Evolutionary conservation across 345 rosid species (phyloP), one percentile per base, ranked within the genome.

Genomic region (Syzygium aqueum): DNA sequence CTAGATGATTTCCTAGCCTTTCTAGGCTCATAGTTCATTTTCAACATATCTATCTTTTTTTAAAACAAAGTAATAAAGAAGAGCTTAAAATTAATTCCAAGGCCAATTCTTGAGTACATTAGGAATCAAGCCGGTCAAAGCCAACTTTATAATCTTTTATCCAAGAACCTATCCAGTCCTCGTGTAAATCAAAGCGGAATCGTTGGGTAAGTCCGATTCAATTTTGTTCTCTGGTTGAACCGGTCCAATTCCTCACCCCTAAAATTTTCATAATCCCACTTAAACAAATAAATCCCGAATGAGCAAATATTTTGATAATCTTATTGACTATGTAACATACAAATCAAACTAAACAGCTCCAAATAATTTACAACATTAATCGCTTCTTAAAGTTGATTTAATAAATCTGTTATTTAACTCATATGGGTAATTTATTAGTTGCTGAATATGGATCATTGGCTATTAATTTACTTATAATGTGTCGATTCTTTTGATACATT

Each of bases 181-280:
- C 11, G 1, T 3, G 23, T 11, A 46, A 12, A 33, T 23, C 13
- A 2, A 46, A 67, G 6, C 33, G 19, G 46, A 67, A 67, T 19
- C 4, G 13, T 8, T 3, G 2, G 19, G 13, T 17, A 2, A 67
- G 80, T 10, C 2, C 0, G 0, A 12, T 67, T 33, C 13, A 1
- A 0, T 67, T 33, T 17, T 21, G 14, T 61, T 7, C 37, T 61
- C 6, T 8, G 2, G 6, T 6, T 30, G 19, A 61, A 61, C 37
- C 2, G 17, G 15, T 19, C 33, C 4, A 61, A 15, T 14, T n/a
- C 13, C 17, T 61, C 17, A 13, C 73, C 14, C 33, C 37, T 6
- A 61, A 30, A 6, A 13, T n/a, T 13, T 61, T 4, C 37, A n/a
- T 61, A n/a, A 61, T n/a, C n/a, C 33, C 10, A 6, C 17, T n/a